Evolutionary conservation across 208 protist genomes (phyloP).

Genomic region (Balamuthia mandrillaris): DNA sequence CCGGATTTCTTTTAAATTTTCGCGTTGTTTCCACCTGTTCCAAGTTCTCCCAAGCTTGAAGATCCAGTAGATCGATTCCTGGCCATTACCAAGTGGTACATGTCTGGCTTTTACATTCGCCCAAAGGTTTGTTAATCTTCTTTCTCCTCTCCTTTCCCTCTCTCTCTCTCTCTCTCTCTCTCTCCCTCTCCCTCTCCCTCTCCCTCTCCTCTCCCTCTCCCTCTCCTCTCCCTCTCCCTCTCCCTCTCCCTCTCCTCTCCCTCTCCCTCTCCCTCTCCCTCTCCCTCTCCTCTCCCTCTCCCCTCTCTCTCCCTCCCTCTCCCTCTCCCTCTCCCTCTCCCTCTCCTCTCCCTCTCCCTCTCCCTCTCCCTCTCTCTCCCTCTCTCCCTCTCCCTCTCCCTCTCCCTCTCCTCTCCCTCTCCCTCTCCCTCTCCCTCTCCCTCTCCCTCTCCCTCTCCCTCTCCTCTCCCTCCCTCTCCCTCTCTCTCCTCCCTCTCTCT

Average conservation of each 20-base stretch:
- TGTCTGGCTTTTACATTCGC: slow-evolving; percentile 76
- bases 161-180: too few species aligned
- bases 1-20: background rate
- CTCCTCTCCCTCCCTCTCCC: too few species aligned
- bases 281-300: background rate
- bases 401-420: background rate
- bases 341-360: background rate
- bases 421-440: background rate
- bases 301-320: background rate
- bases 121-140: slow-evolving; percentile 51
- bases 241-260: background rate
- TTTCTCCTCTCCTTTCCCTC: background rate
- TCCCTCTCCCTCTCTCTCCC: background rate
- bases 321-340: background rate
- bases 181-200: too few species aligned
- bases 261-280: background rate
- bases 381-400: background rate
- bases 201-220: too few species aligned
- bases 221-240: too few species aligned
- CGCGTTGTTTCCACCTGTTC: background rate
- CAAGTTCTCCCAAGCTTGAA: slow-evolving; percentile 34
- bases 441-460: too few species aligned
- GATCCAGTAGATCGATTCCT: slow-evolving; percentile 69
- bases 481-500: too few species aligned
- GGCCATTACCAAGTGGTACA: slow-evolving; percentile 71